phyloP scores from a whole-genome alignment of 805 yeast species.

The Wickerhamiella allomyrinae region DNA sequence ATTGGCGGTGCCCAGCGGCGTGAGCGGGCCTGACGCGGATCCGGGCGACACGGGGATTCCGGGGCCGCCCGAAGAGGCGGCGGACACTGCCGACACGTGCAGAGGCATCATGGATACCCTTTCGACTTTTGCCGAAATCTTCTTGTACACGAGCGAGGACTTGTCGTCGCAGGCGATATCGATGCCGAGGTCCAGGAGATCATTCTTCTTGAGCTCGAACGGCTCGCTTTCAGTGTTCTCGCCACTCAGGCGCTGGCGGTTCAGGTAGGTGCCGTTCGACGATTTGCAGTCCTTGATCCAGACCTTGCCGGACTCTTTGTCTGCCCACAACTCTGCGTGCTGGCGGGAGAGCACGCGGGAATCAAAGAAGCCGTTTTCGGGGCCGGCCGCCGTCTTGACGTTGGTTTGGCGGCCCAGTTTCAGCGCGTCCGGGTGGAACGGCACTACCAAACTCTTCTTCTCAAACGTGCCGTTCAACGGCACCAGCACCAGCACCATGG shows the following conservation, averaged over 20 bases:
- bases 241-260: slow-evolving; percentile 50
- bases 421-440: slow-evolving; percentile 66
- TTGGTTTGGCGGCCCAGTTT: slow-evolving; percentile 78
- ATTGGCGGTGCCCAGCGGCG: neutral
- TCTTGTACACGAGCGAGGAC: slow-evolving; percentile 56
- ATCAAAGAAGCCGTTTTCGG: slow-evolving; percentile 86
- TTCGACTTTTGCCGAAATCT: slow-evolving; percentile 72
- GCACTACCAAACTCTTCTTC: slow-evolving; percentile 63
- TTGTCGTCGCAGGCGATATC: slow-evolving; percentile 43
- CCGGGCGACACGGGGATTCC: neutral
- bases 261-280: slow-evolving; percentile 89
- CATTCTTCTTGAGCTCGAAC: slow-evolving; percentile 60
- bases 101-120: slow-evolving; percentile 47
- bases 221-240: slow-evolving; percentile 39
- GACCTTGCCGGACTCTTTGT: slow-evolving; percentile 45
- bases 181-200: slow-evolving; percentile 84
- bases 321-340: slow-evolving; percentile 83
- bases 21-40: neutral
- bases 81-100: slow-evolving; percentile 9
- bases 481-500: slow-evolving; percentile 44
- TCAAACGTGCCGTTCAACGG: slow-evolving; percentile 76
- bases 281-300: slow-evolving; percentile 77
- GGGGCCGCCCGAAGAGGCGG: neutral
- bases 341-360: slow-evolving; percentile 84
- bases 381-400: slow-evolving; percentile 36